Evolutionary conservation across 371 early-diverging fungal species (phyloP).

Genomic region (Mucor irregularis): DNA sequence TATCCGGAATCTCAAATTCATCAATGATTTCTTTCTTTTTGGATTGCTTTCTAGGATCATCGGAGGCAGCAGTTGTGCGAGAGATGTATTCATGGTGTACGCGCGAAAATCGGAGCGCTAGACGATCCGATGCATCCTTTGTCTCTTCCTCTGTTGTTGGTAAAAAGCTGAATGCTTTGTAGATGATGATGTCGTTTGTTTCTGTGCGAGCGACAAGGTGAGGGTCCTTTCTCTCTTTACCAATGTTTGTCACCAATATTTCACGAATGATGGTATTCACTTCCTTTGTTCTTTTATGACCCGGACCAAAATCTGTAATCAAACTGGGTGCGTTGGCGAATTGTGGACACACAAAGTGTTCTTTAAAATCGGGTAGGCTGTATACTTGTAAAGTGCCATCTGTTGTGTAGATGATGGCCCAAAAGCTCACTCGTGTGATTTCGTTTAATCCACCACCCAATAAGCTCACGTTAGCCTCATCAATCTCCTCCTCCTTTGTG

Average conservation of each 20-base stretch:
- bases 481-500: slow-evolving; percentile 33
- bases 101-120: slow-evolving; percentile 74
- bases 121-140: slow-evolving; percentile 40
- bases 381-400: slow-evolving; percentile 52
- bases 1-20: slow-evolving; percentile 21
- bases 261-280: slow-evolving; percentile 61
- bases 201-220: slow-evolving; percentile 72
- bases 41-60: slow-evolving; percentile 2
- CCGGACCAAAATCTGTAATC: slow-evolving; percentile 49
- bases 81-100: slow-evolving; percentile 71
- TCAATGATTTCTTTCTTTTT: slow-evolving; percentile 31
- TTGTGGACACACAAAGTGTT: slow-evolving; percentile 63
- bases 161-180: slow-evolving; percentile 63
- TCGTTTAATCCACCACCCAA: slow-evolving; percentile 24
- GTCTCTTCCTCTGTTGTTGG: slow-evolving; percentile 28
- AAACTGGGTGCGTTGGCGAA: slow-evolving; percentile 68
- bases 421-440: slow-evolving; percentile 30
- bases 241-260: slow-evolving; percentile 69
- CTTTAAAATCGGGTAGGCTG: slow-evolving; percentile 70
- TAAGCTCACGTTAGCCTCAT: slow-evolving; percentile 47
- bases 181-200: slow-evolving; percentile 73
- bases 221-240: slow-evolving; percentile 57
- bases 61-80: slow-evolving; percentile 38
- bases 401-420: slow-evolving; percentile 41
- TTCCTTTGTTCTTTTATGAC: background rate